Evolutionary conservation across 345 rosid species (phyloP), one percentile per base, ranked within the genome.

Genomic region (Melastoma malabathricum): DNA sequence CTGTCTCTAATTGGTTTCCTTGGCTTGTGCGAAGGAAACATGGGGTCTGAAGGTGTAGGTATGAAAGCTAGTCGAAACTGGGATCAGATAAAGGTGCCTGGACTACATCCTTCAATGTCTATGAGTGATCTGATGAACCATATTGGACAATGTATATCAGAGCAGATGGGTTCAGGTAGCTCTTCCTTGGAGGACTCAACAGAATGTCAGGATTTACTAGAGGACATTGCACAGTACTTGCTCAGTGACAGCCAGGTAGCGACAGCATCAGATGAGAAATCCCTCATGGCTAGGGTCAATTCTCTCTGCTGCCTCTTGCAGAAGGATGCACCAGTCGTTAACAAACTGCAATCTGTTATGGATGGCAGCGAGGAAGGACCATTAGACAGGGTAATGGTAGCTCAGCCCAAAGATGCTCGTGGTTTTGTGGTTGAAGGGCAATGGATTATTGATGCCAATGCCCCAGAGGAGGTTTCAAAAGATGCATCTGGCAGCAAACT

Each of bases 221-320:
- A 84, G 73, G 80, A 68, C 68, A 69, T 93, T 58, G 84, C 89
- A n/a, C 92, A 83, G 63, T 87, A 78, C 60, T 78, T 93, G 51
- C 83, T 93, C 17, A 83, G 82, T 53, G 95, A 93, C 59, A 73
- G 75, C 58, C 97, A 88, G 55, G 64, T 70, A 18, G 66, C 82
- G 47, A 46, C 89, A 47, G 58, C 82, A 10, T 81, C 94, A 44
- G 97, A 93, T 58, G 99, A 93, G 75, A 84, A 85, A 63, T 78
- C 75, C 64, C 89, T 93, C 34, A 93, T 93, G 94, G 79, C 99
- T 44, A 79, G 99, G 72, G 99, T 93, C 63, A 81, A 93, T 66
- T 93, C 99, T 57, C 83, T 93, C 18, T 88, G 77, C 61, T 88
- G 96, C 77, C 97, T 93, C 51, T 55, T 93, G 77, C 96, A 87